Base-by-base conservation (phyloP, 306 rosid genomes). In the Morella rubra region DNA sequence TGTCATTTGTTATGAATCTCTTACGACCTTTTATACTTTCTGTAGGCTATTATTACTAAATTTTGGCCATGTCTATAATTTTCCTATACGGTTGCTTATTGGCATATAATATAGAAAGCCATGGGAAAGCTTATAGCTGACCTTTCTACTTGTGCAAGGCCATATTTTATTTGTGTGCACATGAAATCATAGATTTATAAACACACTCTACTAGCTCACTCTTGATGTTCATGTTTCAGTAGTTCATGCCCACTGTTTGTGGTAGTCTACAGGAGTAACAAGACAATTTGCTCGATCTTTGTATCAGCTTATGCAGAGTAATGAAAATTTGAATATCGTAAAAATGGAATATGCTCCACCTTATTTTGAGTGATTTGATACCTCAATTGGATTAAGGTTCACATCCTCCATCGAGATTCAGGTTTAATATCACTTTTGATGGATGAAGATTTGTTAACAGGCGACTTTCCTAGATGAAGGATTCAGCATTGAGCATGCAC, bases 381-480 rank as follows among this genome's bases (percentile, higher is more conserved):
- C 71, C 40, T 20, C 6, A 24, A 58, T 70, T 45, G 22, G n/a
- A 20, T 47, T 20, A 42, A n/a, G 41, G 71, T 42, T 42, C 42
- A 42, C n/a, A 42, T 42, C 71, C 41, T 66, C n/a, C 50, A 19
- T 45, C 56, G 45, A 54, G 20, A 58, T 18, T 79, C 59, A 54
- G 66, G 32, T 52, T 20, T 50, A 72, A 65, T 71, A 51, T 76
- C 44, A 72, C 72, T 4, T 79, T 81, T 73, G 72, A 80, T 56
- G 61, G 72, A 27, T 66, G 59, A 79, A 73, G 62, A 64, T 53
- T 44, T 76, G 56, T 62, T 47, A 68, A 77, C 82, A 94, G 98
- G 97, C 97, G 84, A 92, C 98, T 79, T 92, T 94, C 81, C 87
- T 94, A 55, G 97, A 94, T 72, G 96, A 92, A n/a, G 87, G 88